These are phyloP conservation scores for Glycine tomentella DNA, from an alignment of 306 rosid species.

Conservation along the genomic window DNA sequence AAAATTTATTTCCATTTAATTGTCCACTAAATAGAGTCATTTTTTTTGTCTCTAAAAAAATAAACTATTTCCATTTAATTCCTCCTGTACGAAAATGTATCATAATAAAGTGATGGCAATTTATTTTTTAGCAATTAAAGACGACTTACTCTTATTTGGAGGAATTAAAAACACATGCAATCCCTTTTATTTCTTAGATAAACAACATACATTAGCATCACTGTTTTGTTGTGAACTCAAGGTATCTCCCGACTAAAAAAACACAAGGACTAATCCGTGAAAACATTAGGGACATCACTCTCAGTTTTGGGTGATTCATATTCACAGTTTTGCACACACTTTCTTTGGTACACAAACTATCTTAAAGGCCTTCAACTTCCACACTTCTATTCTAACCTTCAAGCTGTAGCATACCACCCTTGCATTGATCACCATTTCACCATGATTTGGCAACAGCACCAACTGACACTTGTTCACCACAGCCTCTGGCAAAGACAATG, in stretches of 20 bases:
- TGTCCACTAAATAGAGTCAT: too few species aligned
- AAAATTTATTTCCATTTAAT: too few species aligned
- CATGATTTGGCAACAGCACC: neutral
- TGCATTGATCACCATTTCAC: constrained; percentile 4
- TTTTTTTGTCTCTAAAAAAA: too few species aligned
- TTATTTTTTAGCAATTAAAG: too few species aligned
- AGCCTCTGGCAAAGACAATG: neutral
- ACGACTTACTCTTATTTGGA: too few species aligned
- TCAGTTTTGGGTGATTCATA: neutral
- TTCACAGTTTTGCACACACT: neutral
- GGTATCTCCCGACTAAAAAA: too few species aligned
- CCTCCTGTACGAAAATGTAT: too few species aligned
- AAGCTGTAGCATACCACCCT: neutral
- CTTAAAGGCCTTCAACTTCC: neutral
- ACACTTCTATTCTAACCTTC: constrained; percentile 19
- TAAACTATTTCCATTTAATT: too few species aligned
- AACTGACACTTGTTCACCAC: neutral
- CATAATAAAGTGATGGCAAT: too few species aligned
- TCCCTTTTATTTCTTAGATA: neutral
- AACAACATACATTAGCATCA: neutral
- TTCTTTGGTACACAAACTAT: neutral
- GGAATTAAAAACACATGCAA: too few species aligned
- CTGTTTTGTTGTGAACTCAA: neutral
- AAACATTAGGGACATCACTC: neutral
- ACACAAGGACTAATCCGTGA: too few species aligned